Base-by-base conservation (phyloP, 75 land plant genomes). In the Picea sitchensis region DNA sequence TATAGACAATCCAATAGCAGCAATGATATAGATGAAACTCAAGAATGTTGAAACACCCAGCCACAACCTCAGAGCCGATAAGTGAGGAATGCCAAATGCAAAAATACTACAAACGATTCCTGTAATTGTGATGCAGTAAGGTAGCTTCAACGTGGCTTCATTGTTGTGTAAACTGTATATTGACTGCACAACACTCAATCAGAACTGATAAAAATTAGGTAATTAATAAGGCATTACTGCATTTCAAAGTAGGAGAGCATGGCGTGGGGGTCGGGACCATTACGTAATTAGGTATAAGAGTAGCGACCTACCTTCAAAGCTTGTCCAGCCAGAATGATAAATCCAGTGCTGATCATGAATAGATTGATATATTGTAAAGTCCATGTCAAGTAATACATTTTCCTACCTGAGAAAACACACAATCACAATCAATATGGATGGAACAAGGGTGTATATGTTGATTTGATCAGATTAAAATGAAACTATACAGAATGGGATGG, bases 311-410 rank as follows among this genome's bases (percentile, higher is more conserved):
- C 54, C 54, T 47, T 47, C 1, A 47, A 1, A 0, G 8, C 54
- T 47, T 47, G 54, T 47, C 54, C 54, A 47, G 11, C 8, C 0
- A 47, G 54, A 47, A 47, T 47, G 54, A 93, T 84, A 38, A 67
- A 86, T 58, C 96, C 94, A 65, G 82, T 86, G 73, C 82, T 91
- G 44, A 85, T 88, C 85, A 90, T 91, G 81, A 88, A 86, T 8
- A 93, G 84, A 79, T 91, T 89, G 59, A 85, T 81, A 85, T 93
- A 93, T 47, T 93, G 94, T 77, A 90, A 61, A 15, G 79, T 84
- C 96, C 44, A 41, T 41, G 44, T 41, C 5, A 93, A 58, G 47
- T 69, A 7, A 7, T 57, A 57, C 12, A 12, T 12, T 57, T 57
- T 12, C 58, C 6, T 57, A 57, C 26, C 26, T 26, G 26, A 26